These are phyloP conservation scores for Chlamydomonas eustigma DNA, from an alignment of 139 green algal species.

Conservation along the genomic window DNA sequence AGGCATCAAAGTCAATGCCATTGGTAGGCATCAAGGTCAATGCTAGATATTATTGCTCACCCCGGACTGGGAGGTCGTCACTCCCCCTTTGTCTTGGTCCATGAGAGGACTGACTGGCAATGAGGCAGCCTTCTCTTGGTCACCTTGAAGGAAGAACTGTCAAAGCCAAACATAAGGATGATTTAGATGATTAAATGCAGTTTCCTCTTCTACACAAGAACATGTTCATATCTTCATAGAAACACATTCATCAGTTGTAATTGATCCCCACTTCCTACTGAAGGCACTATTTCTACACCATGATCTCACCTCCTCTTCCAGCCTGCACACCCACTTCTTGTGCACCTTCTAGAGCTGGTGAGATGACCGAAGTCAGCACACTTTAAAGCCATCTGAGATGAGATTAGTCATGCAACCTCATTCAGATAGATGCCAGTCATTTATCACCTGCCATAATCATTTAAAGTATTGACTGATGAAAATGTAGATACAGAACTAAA, in stretches of 20 bases:
- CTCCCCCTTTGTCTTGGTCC: constrained; percentile 41
- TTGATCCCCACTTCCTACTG: neutral
- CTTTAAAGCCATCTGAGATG: constrained; percentile 52
- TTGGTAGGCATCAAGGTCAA: too few species aligned
- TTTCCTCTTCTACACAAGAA: neutral
- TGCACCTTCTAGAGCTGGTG: constrained; percentile 37
- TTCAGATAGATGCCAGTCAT: too few species aligned
- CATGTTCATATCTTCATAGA: neutral
- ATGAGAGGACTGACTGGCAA: constrained; percentile 44
- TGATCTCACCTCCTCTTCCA: constrained; percentile 34
- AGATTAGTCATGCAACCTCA: too few species aligned
- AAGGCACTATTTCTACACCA: neutral
- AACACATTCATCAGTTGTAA: neutral
- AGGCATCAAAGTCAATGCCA: too few species aligned
- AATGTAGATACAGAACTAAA: too few species aligned
- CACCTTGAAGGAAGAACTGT: constrained; percentile 44
- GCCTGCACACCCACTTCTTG: constrained; percentile 38
- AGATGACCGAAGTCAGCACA: constrained; percentile 55
- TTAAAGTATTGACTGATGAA: too few species aligned
- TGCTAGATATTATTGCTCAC: too few species aligned
- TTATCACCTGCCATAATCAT: too few species aligned
- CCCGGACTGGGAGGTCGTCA: constrained; percentile 52
- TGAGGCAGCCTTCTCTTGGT: constrained; percentile 27
- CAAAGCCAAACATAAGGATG: neutral
- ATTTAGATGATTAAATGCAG: neutral